phyloP scores from a whole-genome alignment of 129 eudicot species.

The Escallonia rubra region DNA sequence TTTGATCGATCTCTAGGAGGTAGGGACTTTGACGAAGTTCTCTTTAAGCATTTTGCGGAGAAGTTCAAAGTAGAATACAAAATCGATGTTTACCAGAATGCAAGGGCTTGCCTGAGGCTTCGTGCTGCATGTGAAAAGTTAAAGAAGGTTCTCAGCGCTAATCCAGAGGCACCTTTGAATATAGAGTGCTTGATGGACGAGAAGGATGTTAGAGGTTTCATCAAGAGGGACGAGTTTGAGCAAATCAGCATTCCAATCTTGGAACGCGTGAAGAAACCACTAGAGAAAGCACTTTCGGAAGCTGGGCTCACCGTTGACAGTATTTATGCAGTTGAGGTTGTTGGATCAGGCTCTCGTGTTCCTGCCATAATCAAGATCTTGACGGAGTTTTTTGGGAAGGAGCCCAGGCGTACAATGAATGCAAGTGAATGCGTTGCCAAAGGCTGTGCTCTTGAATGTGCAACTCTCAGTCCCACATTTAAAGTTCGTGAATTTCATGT shows the following conservation, averaged over 20 bases:
- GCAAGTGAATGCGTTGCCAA: slow-evolving; percentile 96
- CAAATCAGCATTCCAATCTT: slow-evolving; percentile 69
- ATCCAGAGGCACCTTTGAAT: slow-evolving; percentile 92
- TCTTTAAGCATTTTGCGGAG: slow-evolving; percentile 80
- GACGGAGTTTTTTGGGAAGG: slow-evolving; percentile 90
- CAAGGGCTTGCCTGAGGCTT: slow-evolving; percentile 80
- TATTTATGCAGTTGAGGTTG: slow-evolving; percentile 87
- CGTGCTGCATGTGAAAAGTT: slow-evolving; percentile 84
- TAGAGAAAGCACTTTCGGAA: slow-evolving; percentile 85
- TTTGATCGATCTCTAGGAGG: slow-evolving; percentile 84
- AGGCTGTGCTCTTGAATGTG: slow-evolving; percentile 86
- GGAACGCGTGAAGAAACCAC: slow-evolving; percentile 86
- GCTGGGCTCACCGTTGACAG: slow-evolving; percentile 62
- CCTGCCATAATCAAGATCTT: slow-evolving; percentile 83
- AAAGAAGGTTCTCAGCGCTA: slow-evolving; percentile 88
- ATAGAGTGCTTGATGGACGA: slow-evolving; percentile 94
- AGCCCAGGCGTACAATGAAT: slow-evolving; percentile 93
- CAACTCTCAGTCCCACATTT: slow-evolving; percentile 85
- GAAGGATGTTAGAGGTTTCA: slow-evolving; percentile 81
- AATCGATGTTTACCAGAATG: slow-evolving; percentile 81
- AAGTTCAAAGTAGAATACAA: slow-evolving; percentile 74
- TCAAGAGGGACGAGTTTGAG: slow-evolving; percentile 90
- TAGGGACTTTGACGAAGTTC: slow-evolving; percentile 82
- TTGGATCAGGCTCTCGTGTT: slow-evolving; percentile 91
- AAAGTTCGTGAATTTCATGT: slow-evolving; percentile 92